Conservation (phyloP, 306 rosid species). For the Cicer chorassanicum region DNA sequence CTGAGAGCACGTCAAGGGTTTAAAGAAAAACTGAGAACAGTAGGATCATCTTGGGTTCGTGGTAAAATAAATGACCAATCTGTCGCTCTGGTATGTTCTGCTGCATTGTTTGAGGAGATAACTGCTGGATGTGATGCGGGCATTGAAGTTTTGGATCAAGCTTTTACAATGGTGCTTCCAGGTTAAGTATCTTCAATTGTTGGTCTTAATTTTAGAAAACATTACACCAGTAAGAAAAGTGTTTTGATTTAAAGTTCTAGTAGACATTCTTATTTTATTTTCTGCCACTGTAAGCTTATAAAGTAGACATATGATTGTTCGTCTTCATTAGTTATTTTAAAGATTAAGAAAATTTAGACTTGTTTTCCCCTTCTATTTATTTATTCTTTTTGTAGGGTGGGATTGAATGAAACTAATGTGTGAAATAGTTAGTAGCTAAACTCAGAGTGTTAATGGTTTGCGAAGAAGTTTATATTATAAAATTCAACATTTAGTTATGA, state of each 20-base stretch:
- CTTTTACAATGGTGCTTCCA: conserved; percentile 92
- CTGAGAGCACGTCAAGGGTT: conserved; percentile 94
- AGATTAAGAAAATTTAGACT: not conserved
- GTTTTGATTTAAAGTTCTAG: conserved; percentile 19
- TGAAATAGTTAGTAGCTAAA: conserved; percentile 11
- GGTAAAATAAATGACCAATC: conserved; percentile 83
- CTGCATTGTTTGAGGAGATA: conserved; percentile 86
- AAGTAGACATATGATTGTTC: not conserved
- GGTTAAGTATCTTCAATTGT: conserved; percentile 54
- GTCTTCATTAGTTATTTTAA: conserved; percentile 34
- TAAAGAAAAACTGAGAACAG: conserved; percentile 73
- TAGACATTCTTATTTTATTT: conserved; percentile 1
- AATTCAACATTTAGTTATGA: not conserved
- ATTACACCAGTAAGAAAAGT: conserved; percentile 12
- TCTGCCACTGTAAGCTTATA: conserved; percentile 14
- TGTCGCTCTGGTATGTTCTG: conserved; percentile 74
- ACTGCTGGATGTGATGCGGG: conserved; percentile 75
- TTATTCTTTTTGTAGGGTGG: conserved; percentile 21
- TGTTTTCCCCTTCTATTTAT: not conserved
- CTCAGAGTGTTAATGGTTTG: not conserved
- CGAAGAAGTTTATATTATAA: not conserved
- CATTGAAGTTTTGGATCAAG: conserved; percentile 80
- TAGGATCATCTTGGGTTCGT: conserved; percentile 70
- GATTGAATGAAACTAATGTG: not conserved
- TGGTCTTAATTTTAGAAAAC: conserved; percentile 22